Conservation (phyloP, 2,329 filamentous ascomycete species). For the Curvularia spicifera region DNA sequence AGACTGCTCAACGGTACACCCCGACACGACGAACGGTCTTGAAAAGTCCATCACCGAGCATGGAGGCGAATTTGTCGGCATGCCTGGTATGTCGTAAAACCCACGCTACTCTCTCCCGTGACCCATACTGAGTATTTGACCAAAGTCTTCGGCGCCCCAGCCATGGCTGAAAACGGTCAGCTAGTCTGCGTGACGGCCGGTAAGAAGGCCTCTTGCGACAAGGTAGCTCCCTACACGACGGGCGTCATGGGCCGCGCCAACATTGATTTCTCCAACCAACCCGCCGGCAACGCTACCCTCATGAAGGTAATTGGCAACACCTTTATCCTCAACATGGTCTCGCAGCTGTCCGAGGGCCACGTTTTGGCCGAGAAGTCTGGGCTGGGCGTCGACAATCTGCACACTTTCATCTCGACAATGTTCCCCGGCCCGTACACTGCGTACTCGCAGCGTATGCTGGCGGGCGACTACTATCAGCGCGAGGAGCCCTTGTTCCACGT, state of each 20-base stretch:
- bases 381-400: slow-evolving; percentile 71
- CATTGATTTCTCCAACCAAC: slow-evolving; percentile 73
- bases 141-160: slow-evolving; percentile 71
- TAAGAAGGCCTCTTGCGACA: slow-evolving; percentile 63
- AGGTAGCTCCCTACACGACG: slow-evolving; percentile 72
- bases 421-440: slow-evolving; percentile 77
- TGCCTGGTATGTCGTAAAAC: slow-evolving; percentile 55
- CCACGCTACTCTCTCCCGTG: slow-evolving; percentile 13
- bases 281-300: slow-evolving; percentile 70
- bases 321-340: slow-evolving; percentile 82
- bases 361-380: slow-evolving; percentile 81
- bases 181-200: slow-evolving; percentile 78
- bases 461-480: slow-evolving; percentile 76
- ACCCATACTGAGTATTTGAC: slow-evolving; percentile 22
- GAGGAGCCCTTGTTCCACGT: slow-evolving; percentile 83
- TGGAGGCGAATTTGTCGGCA: slow-evolving; percentile 77
- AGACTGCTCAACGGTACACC: slow-evolving; percentile 88
- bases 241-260: slow-evolving; percentile 73
- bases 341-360: slow-evolving; percentile 78
- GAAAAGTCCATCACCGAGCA: slow-evolving; percentile 63
- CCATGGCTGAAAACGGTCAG: slow-evolving; percentile 72
- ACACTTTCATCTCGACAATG: slow-evolving; percentile 73
- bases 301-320: slow-evolving; percentile 88
- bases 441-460: slow-evolving; percentile 76
- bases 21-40: slow-evolving; percentile 74